These are phyloP conservation scores for Acanthamoeba castellanii DNA, from an alignment of 208 protist genomes.

Conservation along the genomic window DNA sequence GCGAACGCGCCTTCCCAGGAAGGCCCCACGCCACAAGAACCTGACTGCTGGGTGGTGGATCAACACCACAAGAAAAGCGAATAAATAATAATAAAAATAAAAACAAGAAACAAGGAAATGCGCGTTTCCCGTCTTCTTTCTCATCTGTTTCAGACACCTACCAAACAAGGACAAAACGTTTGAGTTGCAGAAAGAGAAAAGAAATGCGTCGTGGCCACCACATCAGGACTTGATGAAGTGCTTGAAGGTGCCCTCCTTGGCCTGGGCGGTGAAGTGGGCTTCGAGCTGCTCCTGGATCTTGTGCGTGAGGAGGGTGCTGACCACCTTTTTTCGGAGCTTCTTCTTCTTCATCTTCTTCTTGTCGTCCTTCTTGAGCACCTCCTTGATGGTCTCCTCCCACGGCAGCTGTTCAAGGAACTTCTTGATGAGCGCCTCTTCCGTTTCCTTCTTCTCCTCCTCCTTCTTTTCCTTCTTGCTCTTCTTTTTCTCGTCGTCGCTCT, in stretches of 20 bases:
- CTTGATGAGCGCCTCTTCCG: background rate
- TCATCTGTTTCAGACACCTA: no score
- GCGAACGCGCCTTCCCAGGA: no score
- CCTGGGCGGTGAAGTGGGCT: background rate
- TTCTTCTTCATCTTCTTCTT: slow-evolving; percentile 53
- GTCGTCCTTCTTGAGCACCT: slow-evolving; percentile 10
- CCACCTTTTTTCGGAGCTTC: slow-evolving; percentile 42
- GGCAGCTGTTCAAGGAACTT: background rate
- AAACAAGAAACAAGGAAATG: no score
- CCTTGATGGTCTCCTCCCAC: slow-evolving; percentile 42
- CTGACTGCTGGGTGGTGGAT: no score
- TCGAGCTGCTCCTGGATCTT: background rate
- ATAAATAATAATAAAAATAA: no score
- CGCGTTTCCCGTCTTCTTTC: no score
- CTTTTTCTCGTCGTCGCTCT: background rate
- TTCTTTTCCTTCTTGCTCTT: background rate
- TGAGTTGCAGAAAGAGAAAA: background rate
- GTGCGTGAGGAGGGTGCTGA: background rate
- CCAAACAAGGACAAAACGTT: background rate
- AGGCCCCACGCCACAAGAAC: no score
- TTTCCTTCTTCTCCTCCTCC: background rate
- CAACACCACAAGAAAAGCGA: no score
- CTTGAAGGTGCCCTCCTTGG: background rate
- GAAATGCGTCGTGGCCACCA: no score
- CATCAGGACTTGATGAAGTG: background rate